Base-by-base conservation (phyloP, 176 grass and related monocot genomes). In the Avena atlantica region DNA sequence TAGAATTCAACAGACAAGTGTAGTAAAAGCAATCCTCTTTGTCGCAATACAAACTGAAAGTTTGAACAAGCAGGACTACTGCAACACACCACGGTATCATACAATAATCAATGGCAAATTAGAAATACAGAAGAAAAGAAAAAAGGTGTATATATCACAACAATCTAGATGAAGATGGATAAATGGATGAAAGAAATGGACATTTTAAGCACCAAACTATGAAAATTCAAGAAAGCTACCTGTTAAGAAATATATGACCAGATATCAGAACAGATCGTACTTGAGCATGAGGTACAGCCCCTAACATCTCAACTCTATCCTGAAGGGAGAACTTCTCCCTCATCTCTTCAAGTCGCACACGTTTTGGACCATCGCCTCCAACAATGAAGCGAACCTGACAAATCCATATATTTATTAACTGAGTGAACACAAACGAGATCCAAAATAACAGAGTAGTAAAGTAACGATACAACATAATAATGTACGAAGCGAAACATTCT, bases 161-260 rank as follows among this genome's bases (percentile, higher is more conserved):
- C 21, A 25, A 13, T 63, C 10, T 11, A 63, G 60, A 63, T 63
- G 60, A 25, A 63, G 11, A 25, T 10, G 60, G 60, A 63, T 63
- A 63, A 63, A 25, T 27, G 9, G 60, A 63, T 12, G 63, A 31
- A 66, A 66, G 63, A 16, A 31, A 66, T 25, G 3, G 40, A 31
- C 31, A 66, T 2, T 66, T 66, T 15, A 16, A 85, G 56, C 3
- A 69, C 7, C 48, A 20, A 56, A n/a, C 13, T 12, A 31, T n/a
- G 66, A 23, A 50, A 49, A 56, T 37, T 23, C 44, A 83, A 78
- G 47, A 85, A 31, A 74, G 56, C 15, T 92, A 95, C 95, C 93
- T 98, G 74, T 98, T 98, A 66, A 98, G 84, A 89, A 98, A 98
- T 84, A 98, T 98, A 82, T 98, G 96, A 68, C 96, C 96, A 68